Conservation (phyloP, 169 alveolate genomes). For the Plasmodium sp. region DNA sequence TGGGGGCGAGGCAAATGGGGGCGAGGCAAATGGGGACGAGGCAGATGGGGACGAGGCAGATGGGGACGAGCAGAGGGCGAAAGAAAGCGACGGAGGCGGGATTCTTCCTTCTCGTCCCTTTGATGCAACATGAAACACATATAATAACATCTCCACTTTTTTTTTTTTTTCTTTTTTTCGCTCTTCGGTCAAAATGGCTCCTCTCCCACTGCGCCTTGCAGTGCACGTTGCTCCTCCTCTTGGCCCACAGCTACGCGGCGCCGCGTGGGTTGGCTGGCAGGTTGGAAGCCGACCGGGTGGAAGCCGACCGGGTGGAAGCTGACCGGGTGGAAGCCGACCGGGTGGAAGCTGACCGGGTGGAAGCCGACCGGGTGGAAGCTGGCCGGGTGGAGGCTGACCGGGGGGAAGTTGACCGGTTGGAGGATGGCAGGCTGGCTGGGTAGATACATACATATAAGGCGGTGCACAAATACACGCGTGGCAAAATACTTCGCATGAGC, state of each 20-base stretch:
- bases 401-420: too few relatives aligned
- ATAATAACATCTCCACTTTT: background rate
- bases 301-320: too few relatives aligned
- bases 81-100: background rate
- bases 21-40: background rate
- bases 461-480: background rate
- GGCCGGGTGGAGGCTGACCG: too few relatives aligned
- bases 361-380: too few relatives aligned
- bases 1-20: too few relatives aligned
- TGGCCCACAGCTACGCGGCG: background rate
- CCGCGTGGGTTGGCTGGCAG: background rate
- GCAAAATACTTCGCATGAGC: background rate
- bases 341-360: background rate
- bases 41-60: background rate
- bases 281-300: background rate
- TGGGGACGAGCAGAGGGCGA: too few relatives aligned
- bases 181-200: background rate
- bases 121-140: background rate
- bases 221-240: background rate
- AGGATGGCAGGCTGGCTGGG: too few relatives aligned
- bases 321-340: too few relatives aligned
- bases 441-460: background rate
- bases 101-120: constrained; percentile 1
- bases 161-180: background rate
- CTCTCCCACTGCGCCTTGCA: background rate